Evolutionary conservation across 371 early-diverging fungal species (phyloP).

Genomic region (Mucor ambiguus): DNA sequence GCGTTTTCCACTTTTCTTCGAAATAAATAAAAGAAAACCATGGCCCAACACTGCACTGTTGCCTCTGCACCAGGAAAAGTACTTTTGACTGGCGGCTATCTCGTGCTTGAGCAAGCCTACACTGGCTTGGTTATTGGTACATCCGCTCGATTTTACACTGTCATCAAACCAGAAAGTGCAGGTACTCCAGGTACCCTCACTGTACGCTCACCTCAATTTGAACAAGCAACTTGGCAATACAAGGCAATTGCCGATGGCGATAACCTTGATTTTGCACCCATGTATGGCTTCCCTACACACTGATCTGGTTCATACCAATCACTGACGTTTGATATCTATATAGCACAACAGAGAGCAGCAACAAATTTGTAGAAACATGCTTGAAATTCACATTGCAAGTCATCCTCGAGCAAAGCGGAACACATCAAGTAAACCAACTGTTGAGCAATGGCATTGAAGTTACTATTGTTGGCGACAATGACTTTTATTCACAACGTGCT

Average conservation of each 20-base stretch:
- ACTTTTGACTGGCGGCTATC: slow-evolving; percentile 92
- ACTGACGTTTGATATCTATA: neutral
- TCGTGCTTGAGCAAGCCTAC: slow-evolving; percentile 84
- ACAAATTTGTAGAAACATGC: slow-evolving; percentile 48
- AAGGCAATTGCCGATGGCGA: slow-evolving; percentile 26
- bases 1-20: neutral
- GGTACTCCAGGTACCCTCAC: slow-evolving; percentile 36
- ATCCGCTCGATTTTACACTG: slow-evolving; percentile 81
- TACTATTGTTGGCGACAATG: slow-evolving; percentile 86
- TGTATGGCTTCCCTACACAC: slow-evolving; percentile 20
- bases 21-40: neutral
- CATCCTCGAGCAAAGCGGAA: slow-evolving; percentile 34
- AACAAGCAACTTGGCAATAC: slow-evolving; percentile 69
- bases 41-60: slow-evolving; percentile 28
- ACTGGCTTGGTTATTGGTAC: slow-evolving; percentile 86
- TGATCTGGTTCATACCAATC: neutral
- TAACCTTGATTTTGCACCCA: slow-evolving; percentile 18
- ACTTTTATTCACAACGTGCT: slow-evolving; percentile 91
- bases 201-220: slow-evolving; percentile 76
- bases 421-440: slow-evolving; percentile 18
- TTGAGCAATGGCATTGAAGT: slow-evolving; percentile 60
- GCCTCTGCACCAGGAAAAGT: slow-evolving; percentile 96
- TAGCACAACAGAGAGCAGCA: slow-evolving; percentile 23
- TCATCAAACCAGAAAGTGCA: slow-evolving; percentile 40
- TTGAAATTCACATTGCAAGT: slow-evolving; percentile 34